A percentile compares a stretch with the other conserved stretches of the same genome.
Conservation (phyloP, 2,329 filamentous ascomycete species). For the Apiospora hydei region DNA sequence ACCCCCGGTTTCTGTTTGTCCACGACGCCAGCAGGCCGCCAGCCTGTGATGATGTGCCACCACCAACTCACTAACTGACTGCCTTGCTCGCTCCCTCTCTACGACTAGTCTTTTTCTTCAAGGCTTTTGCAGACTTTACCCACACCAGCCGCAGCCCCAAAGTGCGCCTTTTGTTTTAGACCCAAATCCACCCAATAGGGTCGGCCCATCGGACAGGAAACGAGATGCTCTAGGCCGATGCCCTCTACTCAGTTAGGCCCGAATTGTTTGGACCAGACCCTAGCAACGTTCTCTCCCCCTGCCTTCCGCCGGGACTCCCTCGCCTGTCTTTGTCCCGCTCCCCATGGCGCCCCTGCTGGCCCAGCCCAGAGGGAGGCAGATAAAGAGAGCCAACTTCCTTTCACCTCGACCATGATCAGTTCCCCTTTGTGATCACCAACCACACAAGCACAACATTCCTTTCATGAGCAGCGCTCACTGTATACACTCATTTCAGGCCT, state of each 20-base stretch:
- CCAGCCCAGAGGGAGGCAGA: conserved; percentile 30
- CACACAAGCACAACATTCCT: conserved; percentile 36
- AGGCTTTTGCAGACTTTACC: neutral
- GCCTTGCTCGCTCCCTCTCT: conserved; percentile 2
- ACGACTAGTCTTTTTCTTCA: neutral
- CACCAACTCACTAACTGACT: conserved; percentile 17
- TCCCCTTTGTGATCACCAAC: conserved; percentile 30
- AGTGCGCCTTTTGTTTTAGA: conserved; percentile 21
- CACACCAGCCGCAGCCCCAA: conserved; percentile 9
- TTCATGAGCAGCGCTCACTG: conserved; percentile 45
- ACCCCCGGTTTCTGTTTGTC: conserved; percentile 21
- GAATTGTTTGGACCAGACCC: conserved; percentile 14
- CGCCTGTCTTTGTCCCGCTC: conserved; percentile 10
- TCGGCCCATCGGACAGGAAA: conserved; percentile 16
- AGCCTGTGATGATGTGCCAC: conserved; percentile 18
- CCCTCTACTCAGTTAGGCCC: conserved; percentile 11
- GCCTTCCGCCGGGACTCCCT: conserved; percentile 3
- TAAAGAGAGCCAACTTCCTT: conserved; percentile 35
- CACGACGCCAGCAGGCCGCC: conserved; percentile 8
- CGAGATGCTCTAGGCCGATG: conserved; percentile 26
- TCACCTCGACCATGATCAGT: conserved; percentile 23
- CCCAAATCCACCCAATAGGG: conserved; percentile 22
- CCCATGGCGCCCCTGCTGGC: conserved; percentile 24
- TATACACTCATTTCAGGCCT: conserved; percentile 42
- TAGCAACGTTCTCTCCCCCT: conserved; percentile 5